Evolutionary conservation across 2,329 filamentous ascomycete species (phyloP).

Genomic region (Diaporthe velutina): DNA sequence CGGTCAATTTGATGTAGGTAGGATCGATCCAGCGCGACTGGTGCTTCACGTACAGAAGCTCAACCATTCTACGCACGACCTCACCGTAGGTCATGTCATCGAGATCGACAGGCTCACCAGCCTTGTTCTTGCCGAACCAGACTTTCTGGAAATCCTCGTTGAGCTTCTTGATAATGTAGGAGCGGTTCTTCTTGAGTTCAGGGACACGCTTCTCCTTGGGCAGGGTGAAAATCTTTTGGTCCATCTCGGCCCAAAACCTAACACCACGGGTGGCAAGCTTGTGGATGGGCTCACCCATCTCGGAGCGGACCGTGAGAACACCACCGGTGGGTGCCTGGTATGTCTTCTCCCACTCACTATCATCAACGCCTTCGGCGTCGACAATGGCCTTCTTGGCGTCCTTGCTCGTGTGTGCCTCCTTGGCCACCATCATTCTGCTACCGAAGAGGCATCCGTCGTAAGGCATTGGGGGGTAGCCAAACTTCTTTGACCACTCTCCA

Average conservation of each 20-base stretch:
- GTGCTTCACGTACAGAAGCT: conserved; percentile 92
- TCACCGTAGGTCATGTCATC: conserved; percentile 97
- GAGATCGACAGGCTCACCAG: conserved; percentile 84
- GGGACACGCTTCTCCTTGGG: conserved; percentile 94
- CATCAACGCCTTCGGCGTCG: conserved; percentile 85
- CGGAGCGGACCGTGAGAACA: conserved; percentile 95
- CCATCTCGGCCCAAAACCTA: conserved; percentile 98
- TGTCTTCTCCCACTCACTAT: conserved; percentile 89
- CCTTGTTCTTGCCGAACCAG: conserved; percentile 91
- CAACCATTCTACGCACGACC: conserved; percentile 87
- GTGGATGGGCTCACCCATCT: conserved; percentile 99
- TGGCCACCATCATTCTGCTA: conserved; percentile 94
- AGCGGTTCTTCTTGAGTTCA: conserved; percentile 88
- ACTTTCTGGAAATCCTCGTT: conserved; percentile 98
- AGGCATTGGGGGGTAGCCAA: conserved; percentile 91
- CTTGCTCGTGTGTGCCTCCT: conserved; percentile 90
- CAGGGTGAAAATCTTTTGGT: conserved; percentile 95
- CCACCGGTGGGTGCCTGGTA: conserved; percentile 93
- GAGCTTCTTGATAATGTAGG: conserved; percentile 94
- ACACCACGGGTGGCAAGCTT: conserved; percentile 98
- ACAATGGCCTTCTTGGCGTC: conserved; percentile 92
- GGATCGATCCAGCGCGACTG: conserved; percentile 92
- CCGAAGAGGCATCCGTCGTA: conserved; percentile 93
- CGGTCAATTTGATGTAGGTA: conserved; percentile 85
- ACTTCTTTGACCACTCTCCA: conserved; percentile 88